These are phyloP conservation scores for Phytophthora idaei DNA, from an alignment of 352 stramenopile genomes.

Conservation along the genomic window DNA sequence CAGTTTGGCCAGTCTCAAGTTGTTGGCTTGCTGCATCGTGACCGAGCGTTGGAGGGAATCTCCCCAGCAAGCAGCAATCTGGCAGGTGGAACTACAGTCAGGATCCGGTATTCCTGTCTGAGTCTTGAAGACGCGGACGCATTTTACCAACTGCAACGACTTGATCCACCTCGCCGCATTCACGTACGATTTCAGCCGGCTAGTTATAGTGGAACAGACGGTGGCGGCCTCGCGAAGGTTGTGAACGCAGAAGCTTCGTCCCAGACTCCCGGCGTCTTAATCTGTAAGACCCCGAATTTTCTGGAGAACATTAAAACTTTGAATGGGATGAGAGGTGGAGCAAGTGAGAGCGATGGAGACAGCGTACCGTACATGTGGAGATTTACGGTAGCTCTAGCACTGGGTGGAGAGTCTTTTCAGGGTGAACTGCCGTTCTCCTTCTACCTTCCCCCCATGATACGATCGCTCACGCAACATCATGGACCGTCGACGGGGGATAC, in stretches of 20 bases:
- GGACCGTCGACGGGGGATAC: slow-evolving; percentile 67
- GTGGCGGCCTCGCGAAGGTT: slow-evolving; percentile 19
- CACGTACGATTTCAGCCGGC: slow-evolving; percentile 58
- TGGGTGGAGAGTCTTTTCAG: slow-evolving; percentile 53
- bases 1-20: slow-evolving; percentile 56
- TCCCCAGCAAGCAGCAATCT: slow-evolving; percentile 47
- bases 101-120: slow-evolving; percentile 40
- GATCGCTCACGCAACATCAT: slow-evolving; percentile 69
- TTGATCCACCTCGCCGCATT: slow-evolving; percentile 53
- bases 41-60: slow-evolving; percentile 46
- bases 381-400: slow-evolving; percentile 49
- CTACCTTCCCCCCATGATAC: slow-evolving; percentile 66
- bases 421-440: slow-evolving; percentile 53
- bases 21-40: slow-evolving; percentile 53
- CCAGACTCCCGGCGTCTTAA: slow-evolving; percentile 31
- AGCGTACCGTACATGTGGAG: slow-evolving; percentile 27
- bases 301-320: slow-evolving; percentile 56
- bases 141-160: slow-evolving; percentile 44
- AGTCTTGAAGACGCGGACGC: slow-evolving; percentile 51
- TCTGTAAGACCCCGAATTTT: slow-evolving; percentile 59
- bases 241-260: slow-evolving; percentile 13
- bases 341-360: slow-evolving; percentile 9
- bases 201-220: slow-evolving; percentile 18
- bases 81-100: slow-evolving; percentile 38
- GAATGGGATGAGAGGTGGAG: slow-evolving; percentile 15